phyloP scores from a whole-genome alignment of 1,284 basidiomycete species.

The Fomes fomentarius region DNA sequence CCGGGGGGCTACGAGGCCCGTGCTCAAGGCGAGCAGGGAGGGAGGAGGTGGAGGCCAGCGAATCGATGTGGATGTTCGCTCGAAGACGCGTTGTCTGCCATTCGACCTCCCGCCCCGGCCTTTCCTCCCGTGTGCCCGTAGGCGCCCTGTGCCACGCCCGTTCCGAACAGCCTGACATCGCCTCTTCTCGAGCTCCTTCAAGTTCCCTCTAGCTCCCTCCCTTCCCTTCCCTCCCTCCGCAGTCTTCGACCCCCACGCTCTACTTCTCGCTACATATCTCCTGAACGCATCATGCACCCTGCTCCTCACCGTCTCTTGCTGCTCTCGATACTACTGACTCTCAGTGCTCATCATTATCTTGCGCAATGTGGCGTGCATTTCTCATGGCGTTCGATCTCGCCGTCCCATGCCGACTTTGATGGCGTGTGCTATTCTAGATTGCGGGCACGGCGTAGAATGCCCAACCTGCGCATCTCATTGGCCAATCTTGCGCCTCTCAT shows the following conservation, averaged over 20 bases:
- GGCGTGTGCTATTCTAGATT: not conserved
- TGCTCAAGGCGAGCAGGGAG: conserved; percentile 30
- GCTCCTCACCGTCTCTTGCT: not conserved
- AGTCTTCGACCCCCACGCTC: not conserved
- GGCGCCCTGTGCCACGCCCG: conserved; percentile 7
- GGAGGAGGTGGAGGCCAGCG: conserved; percentile 25
- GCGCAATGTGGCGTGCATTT: not conserved
- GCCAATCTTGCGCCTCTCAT: too few species aligned
- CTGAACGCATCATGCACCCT: too few species aligned
- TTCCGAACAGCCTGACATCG: not conserved
- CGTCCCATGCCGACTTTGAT: not conserved
- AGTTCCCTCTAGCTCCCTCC: too few species aligned
- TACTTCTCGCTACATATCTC: not conserved
- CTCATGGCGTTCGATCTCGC: not conserved
- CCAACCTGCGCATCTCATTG: too few species aligned
- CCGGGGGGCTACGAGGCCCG: conserved; percentile 25
- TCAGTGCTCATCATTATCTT: not conserved
- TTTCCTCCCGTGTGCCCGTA: conserved; percentile 1
- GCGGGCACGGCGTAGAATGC: too few species aligned
- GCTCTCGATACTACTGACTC: not conserved
- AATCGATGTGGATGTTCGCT: conserved; percentile 24
- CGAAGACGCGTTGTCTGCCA: conserved; percentile 22
- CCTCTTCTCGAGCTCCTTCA: too few species aligned
- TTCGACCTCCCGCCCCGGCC: conserved; percentile 1
- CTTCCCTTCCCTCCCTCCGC: not conserved